These are phyloP conservation scores for Kockiozyma suomiensis DNA, from an alignment of 805 yeast genomes.

Conservation along the genomic window DNA sequence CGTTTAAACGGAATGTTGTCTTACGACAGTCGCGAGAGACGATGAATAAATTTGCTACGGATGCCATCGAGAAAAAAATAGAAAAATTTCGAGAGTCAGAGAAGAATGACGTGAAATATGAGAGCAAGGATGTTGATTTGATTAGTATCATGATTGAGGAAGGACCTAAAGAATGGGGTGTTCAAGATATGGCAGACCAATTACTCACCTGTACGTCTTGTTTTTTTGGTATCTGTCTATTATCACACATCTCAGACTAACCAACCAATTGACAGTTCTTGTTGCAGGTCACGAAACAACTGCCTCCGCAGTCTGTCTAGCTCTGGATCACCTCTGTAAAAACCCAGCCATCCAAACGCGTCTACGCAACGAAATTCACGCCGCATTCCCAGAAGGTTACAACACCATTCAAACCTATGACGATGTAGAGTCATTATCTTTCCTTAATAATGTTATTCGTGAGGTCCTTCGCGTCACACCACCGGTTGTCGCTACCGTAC, in stretches of 20 bases:
- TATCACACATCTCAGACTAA: background rate
- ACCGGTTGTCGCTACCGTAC: constrained; percentile 24
- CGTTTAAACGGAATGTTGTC: constrained; percentile 9
- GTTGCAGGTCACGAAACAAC: constrained; percentile 32
- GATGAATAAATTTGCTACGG: constrained; percentile 19
- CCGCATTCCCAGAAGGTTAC: constrained; percentile 21
- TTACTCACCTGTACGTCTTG: constrained; percentile 19
- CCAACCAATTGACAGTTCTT: background rate
- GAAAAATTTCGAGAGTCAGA: background rate
- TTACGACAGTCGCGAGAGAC: constrained; percentile 9
- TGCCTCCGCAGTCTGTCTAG: constrained; percentile 17
- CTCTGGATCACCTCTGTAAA: constrained; percentile 14
- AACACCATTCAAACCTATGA: constrained; percentile 12
- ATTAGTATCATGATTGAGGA: constrained; percentile 26
- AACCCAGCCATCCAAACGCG: constrained; percentile 21
- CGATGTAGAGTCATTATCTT: constrained; percentile 22
- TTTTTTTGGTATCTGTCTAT: background rate
- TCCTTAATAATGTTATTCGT: constrained; percentile 23
- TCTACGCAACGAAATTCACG: constrained; percentile 22
- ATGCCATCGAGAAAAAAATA: constrained; percentile 21
- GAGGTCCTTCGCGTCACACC: constrained; percentile 24
- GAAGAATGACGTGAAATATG: background rate
- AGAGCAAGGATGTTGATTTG: constrained; percentile 16
- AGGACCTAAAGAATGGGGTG: constrained; percentile 18
- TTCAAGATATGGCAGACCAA: constrained; percentile 24